Evolutionary conservation across 2,329 filamentous ascomycete genomes (phyloP).

Genomic region (Lachnellula suecica): DNA sequence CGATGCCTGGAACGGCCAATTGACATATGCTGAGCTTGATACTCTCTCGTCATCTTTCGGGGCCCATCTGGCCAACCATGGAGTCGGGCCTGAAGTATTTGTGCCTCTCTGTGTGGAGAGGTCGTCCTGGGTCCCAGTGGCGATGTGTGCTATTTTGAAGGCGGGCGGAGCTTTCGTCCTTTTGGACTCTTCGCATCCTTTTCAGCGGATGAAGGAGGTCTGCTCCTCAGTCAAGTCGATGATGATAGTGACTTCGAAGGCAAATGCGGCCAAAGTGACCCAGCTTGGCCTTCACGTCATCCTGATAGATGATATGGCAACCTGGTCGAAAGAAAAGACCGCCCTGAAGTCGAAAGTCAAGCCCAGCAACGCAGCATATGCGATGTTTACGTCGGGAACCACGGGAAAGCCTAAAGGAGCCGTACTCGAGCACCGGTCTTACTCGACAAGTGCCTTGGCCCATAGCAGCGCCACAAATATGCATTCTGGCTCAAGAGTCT

Average conservation of each 20-base stretch:
- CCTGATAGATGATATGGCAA: no score
- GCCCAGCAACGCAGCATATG: constrained; percentile 28
- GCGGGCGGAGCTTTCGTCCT: not conserved
- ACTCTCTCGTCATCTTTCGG: constrained; percentile 5
- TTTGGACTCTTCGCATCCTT: not conserved
- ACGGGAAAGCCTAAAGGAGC: constrained; percentile 43
- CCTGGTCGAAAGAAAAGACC: not conserved
- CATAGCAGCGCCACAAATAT: constrained; percentile 6
- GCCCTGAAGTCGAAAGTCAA: not conserved
- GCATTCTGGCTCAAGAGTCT: not conserved
- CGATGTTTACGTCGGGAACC: constrained; percentile 45
- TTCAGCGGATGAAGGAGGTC: no score
- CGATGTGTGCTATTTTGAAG: not conserved
- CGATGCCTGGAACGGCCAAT: constrained; percentile 10
- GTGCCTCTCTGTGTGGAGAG: constrained; percentile 20
- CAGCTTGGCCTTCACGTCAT: not conserved
- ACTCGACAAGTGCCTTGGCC: constrained; percentile 27
- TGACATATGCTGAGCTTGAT: constrained; percentile 13
- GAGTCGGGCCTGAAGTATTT: constrained; percentile 10
- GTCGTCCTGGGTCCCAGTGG: constrained; percentile 20
- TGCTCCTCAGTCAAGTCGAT: no score
- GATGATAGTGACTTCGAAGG: no score
- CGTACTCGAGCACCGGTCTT: constrained; percentile 41
- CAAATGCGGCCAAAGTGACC: not conserved
- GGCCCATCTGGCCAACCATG: constrained; percentile 2